Evolutionary conservation across 208 protist genomes (phyloP), one percentile per base, ranked within the genome.

Genomic region (Endotrypanum monterogeii): DNA sequence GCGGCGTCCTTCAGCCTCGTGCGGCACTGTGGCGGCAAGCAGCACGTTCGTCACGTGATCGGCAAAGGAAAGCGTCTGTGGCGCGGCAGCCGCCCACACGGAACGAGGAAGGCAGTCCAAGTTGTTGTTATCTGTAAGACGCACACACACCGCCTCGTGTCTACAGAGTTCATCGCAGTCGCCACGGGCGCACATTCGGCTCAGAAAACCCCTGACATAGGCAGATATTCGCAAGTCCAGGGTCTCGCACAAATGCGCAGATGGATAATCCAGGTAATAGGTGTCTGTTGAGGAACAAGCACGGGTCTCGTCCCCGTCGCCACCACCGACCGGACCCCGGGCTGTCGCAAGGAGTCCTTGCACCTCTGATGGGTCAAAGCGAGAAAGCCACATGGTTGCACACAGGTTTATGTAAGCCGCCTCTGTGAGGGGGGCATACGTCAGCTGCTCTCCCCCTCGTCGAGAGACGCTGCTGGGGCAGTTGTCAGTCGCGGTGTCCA

Each of bases 11-110:
- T 52, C 63, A 14, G 67, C 68, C 32, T 81, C 76, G 14, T 32
- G 76, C 51, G 60, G 69, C 57, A 82, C 74, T 30, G 73, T 74
- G 20, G 68, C 65, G 5, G 35, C n/a, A 11, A 83, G 68, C 61
- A 82, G 32, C 6, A 86, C 58, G 71, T 76, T 62, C 60, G 77
- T 83, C 28, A 73, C 82, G 71, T 88, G 74, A 25, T 84, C 83
- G 1, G 73, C 73, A 5, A 88, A 55, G 18, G 76, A 76, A 23
- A 74, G 61, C 54, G 48, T 51, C 30, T 44, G 57, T 16, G 67
- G 28, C 9, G 54, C 74, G 0, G 41, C 20, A 32, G 66, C 37
- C 32, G 54, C 66, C 76, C 74, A 81, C 37, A 83, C 74, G 1
- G 16, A 14, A 32, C 41, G 67, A 5, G 77, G 79, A 67, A 80